phyloP scores from a whole-genome alignment of 495 filamentous ascomycete genomes.

The Daldinia childiae region DNA sequence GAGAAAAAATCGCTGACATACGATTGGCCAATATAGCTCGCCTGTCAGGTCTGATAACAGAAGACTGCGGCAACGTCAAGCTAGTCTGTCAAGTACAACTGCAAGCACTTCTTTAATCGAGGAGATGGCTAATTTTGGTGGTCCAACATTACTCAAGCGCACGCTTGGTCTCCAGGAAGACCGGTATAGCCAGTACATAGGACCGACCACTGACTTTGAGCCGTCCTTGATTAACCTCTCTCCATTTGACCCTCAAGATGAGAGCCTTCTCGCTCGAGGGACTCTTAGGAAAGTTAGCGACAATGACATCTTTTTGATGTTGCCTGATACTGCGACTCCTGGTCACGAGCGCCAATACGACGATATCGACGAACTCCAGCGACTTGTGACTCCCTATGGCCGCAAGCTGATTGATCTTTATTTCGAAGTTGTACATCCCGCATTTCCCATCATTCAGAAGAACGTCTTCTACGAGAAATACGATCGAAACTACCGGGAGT shows the following conservation, averaged over 20 bases:
- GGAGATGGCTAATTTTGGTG: slow-evolving; percentile 69
- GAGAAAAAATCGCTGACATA: slow-evolving; percentile 49
- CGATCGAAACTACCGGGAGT: slow-evolving; percentile 73
- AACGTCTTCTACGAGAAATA: slow-evolving; percentile 87
- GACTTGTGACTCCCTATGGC: slow-evolving; percentile 82
- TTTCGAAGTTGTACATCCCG: slow-evolving; percentile 87
- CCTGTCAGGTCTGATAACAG: slow-evolving; percentile 64
- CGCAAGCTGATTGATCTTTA: slow-evolving; percentile 84
- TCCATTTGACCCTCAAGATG: slow-evolving; percentile 74
- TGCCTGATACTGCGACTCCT: slow-evolving; percentile 70
- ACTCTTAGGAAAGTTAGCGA: slow-evolving; percentile 83
- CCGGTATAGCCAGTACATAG: slow-evolving; percentile 71
- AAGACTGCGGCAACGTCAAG: slow-evolving; percentile 60
- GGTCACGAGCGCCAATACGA: slow-evolving; percentile 68
- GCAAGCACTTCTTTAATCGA: slow-evolving; percentile 64
- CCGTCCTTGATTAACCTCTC: slow-evolving; percentile 76
- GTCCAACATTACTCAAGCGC: slow-evolving; percentile 67
- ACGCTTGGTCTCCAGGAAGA: slow-evolving; percentile 72
- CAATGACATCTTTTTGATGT: slow-evolving; percentile 84
- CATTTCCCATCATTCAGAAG: slow-evolving; percentile 90
- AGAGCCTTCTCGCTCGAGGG: slow-evolving; percentile 71
- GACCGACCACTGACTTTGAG: slow-evolving; percentile 77
- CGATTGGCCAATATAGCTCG: slow-evolving; percentile 60
- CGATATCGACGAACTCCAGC: slow-evolving; percentile 82
- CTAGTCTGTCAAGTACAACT: slow-evolving; percentile 63